These are phyloP conservation scores for Linanthus parryae DNA, from an alignment of 148 eudicot species.

Conservation along the genomic window DNA sequence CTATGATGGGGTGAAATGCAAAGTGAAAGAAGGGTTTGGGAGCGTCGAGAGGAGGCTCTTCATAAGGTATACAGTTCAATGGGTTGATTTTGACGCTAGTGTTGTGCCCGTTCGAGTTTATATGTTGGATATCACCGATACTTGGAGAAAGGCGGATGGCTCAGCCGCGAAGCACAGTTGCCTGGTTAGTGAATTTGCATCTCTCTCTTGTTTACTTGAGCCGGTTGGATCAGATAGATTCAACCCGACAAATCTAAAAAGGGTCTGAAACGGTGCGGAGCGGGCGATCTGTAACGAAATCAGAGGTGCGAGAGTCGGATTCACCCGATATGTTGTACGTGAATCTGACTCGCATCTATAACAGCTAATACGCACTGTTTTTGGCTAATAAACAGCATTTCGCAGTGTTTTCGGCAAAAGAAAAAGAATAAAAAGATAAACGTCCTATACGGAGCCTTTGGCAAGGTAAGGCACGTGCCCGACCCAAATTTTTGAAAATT, in stretches of 20 bases:
- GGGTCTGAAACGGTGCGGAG: conserved; percentile 30
- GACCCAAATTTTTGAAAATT: no score
- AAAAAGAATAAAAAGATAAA: no score
- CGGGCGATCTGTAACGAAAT: no score
- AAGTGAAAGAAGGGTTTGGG: conserved; percentile 39
- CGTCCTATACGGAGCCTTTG: no score
- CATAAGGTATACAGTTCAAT: conserved; percentile 50
- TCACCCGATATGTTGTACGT: no score
- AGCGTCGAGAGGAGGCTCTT: conserved; percentile 40
- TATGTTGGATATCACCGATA: conserved; percentile 69
- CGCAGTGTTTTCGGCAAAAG: no score
- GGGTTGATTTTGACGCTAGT: conserved; percentile 52
- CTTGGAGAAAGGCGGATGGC: conserved; percentile 30
- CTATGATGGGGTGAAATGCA: conserved; percentile 56
- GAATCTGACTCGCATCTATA: no score
- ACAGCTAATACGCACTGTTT: no score
- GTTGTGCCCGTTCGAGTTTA: conserved; percentile 59
- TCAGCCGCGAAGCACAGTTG: conserved; percentile 23
- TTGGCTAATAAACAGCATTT: no score
- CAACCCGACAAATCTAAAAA: conserved; percentile 29
- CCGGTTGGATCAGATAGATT: conserved; percentile 18
- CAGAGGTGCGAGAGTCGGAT: no score
- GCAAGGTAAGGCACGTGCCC: no score
- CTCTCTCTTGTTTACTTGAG: not conserved
- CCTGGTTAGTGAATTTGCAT: no score